Conservation (phyloP, 129 eudicot genomes). For the Ambrosia artemisiifolia region DNA sequence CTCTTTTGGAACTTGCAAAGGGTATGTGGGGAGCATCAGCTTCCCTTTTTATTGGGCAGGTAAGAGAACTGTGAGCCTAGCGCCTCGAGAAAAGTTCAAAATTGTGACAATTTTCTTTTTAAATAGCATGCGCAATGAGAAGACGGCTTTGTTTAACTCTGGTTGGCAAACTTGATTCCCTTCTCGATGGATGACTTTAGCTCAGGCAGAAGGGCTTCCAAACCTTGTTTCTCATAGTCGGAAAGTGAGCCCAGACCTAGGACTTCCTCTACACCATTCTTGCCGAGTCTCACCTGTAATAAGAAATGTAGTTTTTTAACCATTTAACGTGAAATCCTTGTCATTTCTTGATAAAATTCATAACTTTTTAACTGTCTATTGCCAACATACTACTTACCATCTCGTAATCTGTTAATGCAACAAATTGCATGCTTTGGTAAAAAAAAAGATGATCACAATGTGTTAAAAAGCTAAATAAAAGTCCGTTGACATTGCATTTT, state of each 20-base stretch:
- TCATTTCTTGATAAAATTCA: neutral
- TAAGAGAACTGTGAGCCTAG: slow-evolving; percentile 20
- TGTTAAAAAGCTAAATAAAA: neutral
- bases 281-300: slow-evolving; percentile 89
- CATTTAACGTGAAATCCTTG: neutral
- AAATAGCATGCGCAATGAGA: neutral
- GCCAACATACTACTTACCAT: neutral
- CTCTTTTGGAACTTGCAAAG: slow-evolving; percentile 13
- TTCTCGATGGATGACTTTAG: slow-evolving; percentile 81
- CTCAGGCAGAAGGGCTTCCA: slow-evolving; percentile 72
- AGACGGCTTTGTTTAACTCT: slow-evolving; percentile 23
- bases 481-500: neutral
- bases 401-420: neutral
- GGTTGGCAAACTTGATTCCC: slow-evolving; percentile 76
- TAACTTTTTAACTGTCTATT: neutral
- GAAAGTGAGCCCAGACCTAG: slow-evolving; percentile 72
- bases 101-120: slow-evolving; percentile 26
- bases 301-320: neutral
- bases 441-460: neutral
- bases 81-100: slow-evolving; percentile 36
- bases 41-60: slow-evolving; percentile 35
- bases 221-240: slow-evolving; percentile 80
- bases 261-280: slow-evolving; percentile 93
- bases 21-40: slow-evolving; percentile 11
- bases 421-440: neutral